Conservation (phyloP, 768 basidiomycete species). For the Phylloporus rhodoxanthus region DNA sequence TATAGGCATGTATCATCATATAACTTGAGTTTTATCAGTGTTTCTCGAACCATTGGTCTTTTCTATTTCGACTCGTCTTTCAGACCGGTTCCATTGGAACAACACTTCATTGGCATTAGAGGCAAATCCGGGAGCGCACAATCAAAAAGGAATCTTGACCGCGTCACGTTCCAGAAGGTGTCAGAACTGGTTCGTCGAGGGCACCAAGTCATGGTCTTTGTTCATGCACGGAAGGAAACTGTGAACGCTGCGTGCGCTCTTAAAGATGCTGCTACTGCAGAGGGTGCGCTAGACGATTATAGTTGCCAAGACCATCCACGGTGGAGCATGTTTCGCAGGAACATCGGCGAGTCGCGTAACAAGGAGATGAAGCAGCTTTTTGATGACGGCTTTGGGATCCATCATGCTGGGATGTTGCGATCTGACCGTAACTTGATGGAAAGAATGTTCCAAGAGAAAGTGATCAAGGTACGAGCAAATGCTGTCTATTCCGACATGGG, state of each 20-base stretch:
- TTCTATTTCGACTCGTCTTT: slow-evolving; percentile 99
- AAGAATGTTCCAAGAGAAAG: slow-evolving; percentile 82
- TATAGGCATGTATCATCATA: background rate
- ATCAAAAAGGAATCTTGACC: slow-evolving; percentile 82
- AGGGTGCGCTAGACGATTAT: slow-evolving; percentile 73
- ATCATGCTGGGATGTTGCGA: slow-evolving; percentile 97
- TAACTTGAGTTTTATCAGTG: slow-evolving; percentile 43
- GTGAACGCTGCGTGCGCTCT: slow-evolving; percentile 84
- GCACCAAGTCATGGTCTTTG: slow-evolving; percentile 99
- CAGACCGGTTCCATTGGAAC: slow-evolving; percentile 91
- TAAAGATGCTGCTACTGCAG: slow-evolving; percentile 65
- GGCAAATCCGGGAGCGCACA: slow-evolving; percentile 75
- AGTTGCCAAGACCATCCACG: slow-evolving; percentile 77
- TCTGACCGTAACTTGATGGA: slow-evolving; percentile 95
- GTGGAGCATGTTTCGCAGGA: slow-evolving; percentile 68
- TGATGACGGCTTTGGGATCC: slow-evolving; percentile 90
- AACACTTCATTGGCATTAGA: slow-evolving; percentile 91
- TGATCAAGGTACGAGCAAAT: slow-evolving; percentile 67
- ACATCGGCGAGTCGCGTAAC: slow-evolving; percentile 77
- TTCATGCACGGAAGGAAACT: slow-evolving; percentile 96
- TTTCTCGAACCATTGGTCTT: slow-evolving; percentile 77
- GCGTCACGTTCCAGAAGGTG: slow-evolving; percentile 86
- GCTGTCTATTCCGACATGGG: background rate
- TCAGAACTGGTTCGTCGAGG: slow-evolving; percentile 81
- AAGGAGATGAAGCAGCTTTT: slow-evolving; percentile 97